Percentiles rank a stretch among this genome's conserved stretches.
Evolutionary conservation across 805 yeast species (phyloP).

Genomic region (Metschnikowia sp.): DNA sequence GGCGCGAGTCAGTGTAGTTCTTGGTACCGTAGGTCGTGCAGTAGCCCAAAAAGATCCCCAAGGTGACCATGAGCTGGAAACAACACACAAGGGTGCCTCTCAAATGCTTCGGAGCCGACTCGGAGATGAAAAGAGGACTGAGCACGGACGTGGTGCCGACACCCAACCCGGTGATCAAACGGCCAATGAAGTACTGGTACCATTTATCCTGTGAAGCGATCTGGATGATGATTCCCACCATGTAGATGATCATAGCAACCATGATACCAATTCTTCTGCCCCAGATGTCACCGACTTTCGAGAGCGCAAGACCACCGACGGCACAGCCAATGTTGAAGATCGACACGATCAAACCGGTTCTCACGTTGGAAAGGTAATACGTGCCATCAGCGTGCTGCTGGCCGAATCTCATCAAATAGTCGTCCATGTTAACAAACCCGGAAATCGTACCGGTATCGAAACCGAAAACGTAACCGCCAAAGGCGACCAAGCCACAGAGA

Average conservation of each 20-base stretch:
- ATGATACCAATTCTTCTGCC: slow-evolving; percentile 61
- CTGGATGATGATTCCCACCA: slow-evolving; percentile 60
- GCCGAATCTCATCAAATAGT: slow-evolving; percentile 54
- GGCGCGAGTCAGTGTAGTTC: slow-evolving; percentile 46
- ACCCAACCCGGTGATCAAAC: slow-evolving; percentile 66
- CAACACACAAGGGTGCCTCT: slow-evolving; percentile 71
- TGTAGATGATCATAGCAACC: slow-evolving; percentile 52
- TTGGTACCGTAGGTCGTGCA: slow-evolving; percentile 65
- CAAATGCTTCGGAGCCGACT: slow-evolving; percentile 64
- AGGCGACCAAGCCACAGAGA: slow-evolving; percentile 58
- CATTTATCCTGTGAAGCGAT: slow-evolving; percentile 51
- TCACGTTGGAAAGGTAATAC: slow-evolving; percentile 39
- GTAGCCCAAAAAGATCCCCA: slow-evolving; percentile 70
- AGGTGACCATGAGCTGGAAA: slow-evolving; percentile 66
- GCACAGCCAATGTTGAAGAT: slow-evolving; percentile 71
- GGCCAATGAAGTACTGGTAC: slow-evolving; percentile 59
- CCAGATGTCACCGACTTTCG: slow-evolving; percentile 53
- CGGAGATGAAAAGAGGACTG: slow-evolving; percentile 65
- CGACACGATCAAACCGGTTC: slow-evolving; percentile 52
- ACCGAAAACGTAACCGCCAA: slow-evolving; percentile 76
- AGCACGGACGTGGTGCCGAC: slow-evolving; percentile 71
- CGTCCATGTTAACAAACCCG: slow-evolving; percentile 65
- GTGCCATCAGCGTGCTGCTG: slow-evolving; percentile 37
- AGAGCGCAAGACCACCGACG: slow-evolving; percentile 61
- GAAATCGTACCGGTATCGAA: slow-evolving; percentile 79